Evolutionary conservation across 441 rosid species (phyloP).

Genomic region (Adansonia gregorii): DNA sequence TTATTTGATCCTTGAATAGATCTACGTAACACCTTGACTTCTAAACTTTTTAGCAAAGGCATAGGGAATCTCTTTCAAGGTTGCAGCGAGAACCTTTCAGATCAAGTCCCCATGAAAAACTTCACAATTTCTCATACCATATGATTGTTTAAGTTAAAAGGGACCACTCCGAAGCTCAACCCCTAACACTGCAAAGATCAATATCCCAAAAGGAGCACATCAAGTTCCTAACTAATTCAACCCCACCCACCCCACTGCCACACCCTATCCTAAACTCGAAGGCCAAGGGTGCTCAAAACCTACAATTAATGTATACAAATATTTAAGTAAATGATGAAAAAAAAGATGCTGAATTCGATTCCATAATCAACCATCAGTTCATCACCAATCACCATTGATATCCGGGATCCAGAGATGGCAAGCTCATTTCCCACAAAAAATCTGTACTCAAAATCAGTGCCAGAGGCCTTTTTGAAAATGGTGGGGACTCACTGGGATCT

Average conservation of each 20-base stretch:
- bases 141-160: neutral
- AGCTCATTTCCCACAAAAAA: neutral
- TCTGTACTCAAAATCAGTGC: neutral
- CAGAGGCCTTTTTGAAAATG: neutral
- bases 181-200: neutral
- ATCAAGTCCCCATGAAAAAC: neutral
- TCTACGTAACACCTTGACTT: too few relatives aligned
- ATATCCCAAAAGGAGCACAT: neutral
- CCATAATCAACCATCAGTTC: neutral
- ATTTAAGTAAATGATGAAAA: neutral
- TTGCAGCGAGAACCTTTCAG: neutral
- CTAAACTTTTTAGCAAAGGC: too few relatives aligned
- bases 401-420: neutral
- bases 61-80: neutral
- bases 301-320: neutral
- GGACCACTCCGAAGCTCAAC: neutral
- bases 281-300: neutral
- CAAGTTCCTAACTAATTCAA: neutral
- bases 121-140: neutral
- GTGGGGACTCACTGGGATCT: neutral
- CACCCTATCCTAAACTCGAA: neutral
- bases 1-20: too few relatives aligned
- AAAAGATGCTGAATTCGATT: neutral
- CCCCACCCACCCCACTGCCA: neutral
- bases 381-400: neutral